Evolutionary conservation across 305 asterid species (phyloP).

Genomic region (Petunia hybrid): DNA sequence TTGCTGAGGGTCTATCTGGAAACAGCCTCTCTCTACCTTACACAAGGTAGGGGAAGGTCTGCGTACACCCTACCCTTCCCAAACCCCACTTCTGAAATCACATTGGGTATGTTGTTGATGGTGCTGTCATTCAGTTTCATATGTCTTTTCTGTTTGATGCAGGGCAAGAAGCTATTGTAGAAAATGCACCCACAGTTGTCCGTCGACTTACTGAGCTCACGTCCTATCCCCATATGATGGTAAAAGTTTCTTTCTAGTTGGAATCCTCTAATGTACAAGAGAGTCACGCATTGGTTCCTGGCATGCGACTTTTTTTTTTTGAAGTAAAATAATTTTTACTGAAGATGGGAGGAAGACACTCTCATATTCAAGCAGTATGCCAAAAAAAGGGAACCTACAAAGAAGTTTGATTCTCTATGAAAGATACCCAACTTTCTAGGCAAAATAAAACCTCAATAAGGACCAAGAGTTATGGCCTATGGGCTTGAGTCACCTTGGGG

Average conservation of each 20-base stretch:
- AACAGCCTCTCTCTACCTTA: too few relatives aligned
- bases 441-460: background rate
- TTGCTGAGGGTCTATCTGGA: too few relatives aligned
- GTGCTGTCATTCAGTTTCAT: background rate
- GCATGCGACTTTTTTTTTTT: background rate
- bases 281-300: background rate
- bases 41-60: too few relatives aligned
- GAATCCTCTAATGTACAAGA: background rate
- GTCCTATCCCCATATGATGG: conserved; percentile 72
- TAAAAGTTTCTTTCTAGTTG: conserved; percentile 35
- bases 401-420: background rate
- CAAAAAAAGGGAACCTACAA: background rate
- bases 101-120: background rate
- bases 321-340: background rate
- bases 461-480: background rate
- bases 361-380: background rate
- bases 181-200: conserved; percentile 64
- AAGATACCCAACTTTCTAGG: background rate
- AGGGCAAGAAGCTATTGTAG: conserved; percentile 77
- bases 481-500: too few relatives aligned
- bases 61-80: too few relatives aligned
- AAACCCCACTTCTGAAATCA: too few relatives aligned
- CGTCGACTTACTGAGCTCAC: conserved; percentile 65
- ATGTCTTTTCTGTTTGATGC: conserved; percentile 36
- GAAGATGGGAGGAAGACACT: background rate